Evolutionary conservation across 1,139 yeast genomes (phyloP).

Genomic region (Torulaspora globosa): DNA sequence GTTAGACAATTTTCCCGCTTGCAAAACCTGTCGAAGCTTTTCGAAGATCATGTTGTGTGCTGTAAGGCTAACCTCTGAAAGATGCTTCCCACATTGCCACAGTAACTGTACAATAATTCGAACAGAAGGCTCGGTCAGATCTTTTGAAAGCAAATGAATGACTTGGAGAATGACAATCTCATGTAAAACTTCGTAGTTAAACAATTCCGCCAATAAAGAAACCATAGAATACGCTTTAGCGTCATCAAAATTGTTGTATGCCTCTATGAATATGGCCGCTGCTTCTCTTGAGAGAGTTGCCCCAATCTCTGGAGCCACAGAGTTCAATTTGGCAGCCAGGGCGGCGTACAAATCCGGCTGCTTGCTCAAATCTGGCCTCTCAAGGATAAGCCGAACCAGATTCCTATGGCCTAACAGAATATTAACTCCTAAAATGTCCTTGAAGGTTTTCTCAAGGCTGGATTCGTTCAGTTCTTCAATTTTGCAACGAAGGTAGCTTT

Average conservation of each 20-base stretch:
- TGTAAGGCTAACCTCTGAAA: slow-evolving; percentile 42
- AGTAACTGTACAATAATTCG: slow-evolving; percentile 47
- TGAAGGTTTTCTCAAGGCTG: slow-evolving; percentile 14
- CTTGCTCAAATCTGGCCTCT: slow-evolving; percentile 10
- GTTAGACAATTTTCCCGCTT: slow-evolving; percentile 48
- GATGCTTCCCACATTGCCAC: slow-evolving; percentile 43
- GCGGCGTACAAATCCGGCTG: slow-evolving; percentile 48
- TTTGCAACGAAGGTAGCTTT: slow-evolving; percentile 13
- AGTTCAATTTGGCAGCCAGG: slow-evolving; percentile 56
- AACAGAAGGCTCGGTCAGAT: slow-evolving; percentile 51
- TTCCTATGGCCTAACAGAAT: slow-evolving; percentile 17
- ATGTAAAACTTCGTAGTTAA: slow-evolving; percentile 61
- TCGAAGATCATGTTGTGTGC: slow-evolving; percentile 56
- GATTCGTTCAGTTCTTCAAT: slow-evolving; percentile 10
- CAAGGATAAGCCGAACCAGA: slow-evolving; percentile 15
- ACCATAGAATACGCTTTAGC: slow-evolving; percentile 43
- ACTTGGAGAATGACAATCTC: slow-evolving; percentile 64
- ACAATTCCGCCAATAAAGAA: slow-evolving; percentile 56
- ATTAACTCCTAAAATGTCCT: slow-evolving; percentile 21
- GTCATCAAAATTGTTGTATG: slow-evolving; percentile 49
- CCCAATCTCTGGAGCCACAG: slow-evolving; percentile 69
- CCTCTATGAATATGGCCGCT: slow-evolving; percentile 55
- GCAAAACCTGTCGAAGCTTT: slow-evolving; percentile 55
- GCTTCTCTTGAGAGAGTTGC: slow-evolving; percentile 52
- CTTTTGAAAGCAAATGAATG: slow-evolving; percentile 52